These are phyloP conservation scores for Nicotiana tabacum DNA, from an alignment of 257 asterid species.

Conservation along the genomic window DNA sequence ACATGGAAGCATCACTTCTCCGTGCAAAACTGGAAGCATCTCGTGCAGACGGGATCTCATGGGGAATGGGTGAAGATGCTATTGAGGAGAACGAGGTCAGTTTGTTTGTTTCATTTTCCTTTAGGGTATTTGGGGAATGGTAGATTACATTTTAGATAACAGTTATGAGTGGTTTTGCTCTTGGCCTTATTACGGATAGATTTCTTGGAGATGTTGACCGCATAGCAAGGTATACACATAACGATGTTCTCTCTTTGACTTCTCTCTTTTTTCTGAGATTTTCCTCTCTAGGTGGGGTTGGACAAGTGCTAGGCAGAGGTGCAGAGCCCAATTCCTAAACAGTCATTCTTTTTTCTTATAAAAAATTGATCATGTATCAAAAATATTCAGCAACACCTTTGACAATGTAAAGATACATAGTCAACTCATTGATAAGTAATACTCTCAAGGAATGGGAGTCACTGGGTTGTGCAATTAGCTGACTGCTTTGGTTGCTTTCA, in stretches of 20 bases:
- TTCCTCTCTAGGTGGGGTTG: background rate
- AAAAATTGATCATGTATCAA: background rate
- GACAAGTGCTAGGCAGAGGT: background rate
- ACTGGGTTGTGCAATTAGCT: background rate
- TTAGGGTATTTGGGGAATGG: background rate
- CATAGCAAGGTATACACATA: background rate
- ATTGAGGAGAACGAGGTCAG: constrained; percentile 87
- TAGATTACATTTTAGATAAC: background rate
- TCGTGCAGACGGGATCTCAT: constrained; percentile 87
- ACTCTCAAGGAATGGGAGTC: background rate
- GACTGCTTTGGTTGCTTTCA: background rate
- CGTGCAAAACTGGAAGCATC: constrained; percentile 90
- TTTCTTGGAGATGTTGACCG: background rate
- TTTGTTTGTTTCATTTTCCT: background rate
- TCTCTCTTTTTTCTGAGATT: background rate
- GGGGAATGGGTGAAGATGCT: constrained; percentile 99
- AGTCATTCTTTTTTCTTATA: background rate
- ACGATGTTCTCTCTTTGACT: background rate
- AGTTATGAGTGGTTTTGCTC: background rate
- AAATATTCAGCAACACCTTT: background rate
- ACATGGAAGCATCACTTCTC: constrained; percentile 88
- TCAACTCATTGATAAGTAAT: background rate
- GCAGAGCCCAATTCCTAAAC: background rate
- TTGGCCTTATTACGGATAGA: background rate
- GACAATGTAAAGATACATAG: background rate